phyloP scores from a whole-genome alignment of 2,329 filamentous ascomycete species.

The Fusarium begoniae region DNA sequence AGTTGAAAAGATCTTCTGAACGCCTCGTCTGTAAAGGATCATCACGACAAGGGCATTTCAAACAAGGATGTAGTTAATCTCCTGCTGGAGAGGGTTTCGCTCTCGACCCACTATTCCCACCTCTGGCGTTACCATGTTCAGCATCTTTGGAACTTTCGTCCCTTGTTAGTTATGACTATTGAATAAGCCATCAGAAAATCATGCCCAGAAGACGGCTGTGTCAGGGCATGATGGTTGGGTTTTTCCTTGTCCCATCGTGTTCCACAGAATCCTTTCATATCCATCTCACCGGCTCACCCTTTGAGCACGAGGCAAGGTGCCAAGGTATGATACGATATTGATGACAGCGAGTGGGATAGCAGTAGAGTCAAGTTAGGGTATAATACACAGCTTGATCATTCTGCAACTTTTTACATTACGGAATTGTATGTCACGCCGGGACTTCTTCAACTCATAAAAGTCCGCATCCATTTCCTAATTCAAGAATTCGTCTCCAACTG shows the following conservation, averaged over 20 bases:
- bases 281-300: not conserved
- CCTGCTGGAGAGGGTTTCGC: not conserved
- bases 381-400: not conserved
- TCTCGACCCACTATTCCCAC: not conserved
- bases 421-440: not conserved
- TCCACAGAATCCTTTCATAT: constrained; percentile 1
- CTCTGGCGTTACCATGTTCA: not conserved
- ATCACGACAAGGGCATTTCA: not conserved
- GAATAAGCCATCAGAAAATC: not conserved
- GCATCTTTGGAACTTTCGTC: not conserved
- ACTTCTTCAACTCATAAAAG: not conserved
- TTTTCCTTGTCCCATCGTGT: not conserved
- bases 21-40: not conserved
- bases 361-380: not conserved
- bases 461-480: not conserved
- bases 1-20: not conserved
- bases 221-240: not conserved
- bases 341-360: not conserved
- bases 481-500: not conserved
- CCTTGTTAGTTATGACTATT: not conserved
- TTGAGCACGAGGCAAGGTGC: not conserved
- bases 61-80: not conserved
- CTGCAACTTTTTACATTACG: not conserved
- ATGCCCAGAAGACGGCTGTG: not conserved
- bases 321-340: not conserved